Conservation (phyloP, 2,329 filamentous ascomycete genomes). For the Diaporthe sp. region DNA sequence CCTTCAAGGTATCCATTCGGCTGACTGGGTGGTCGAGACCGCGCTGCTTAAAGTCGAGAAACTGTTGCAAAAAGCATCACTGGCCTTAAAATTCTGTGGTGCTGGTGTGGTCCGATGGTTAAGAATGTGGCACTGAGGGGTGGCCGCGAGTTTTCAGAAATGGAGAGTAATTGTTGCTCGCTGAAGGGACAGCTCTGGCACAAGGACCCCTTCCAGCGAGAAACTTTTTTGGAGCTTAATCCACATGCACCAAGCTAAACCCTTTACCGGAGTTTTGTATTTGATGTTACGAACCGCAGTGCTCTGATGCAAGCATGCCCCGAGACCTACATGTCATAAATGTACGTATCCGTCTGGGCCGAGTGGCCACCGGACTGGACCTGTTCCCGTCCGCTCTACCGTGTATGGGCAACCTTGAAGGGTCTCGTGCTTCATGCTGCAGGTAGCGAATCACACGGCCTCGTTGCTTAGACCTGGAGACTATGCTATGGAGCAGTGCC, state of each 20-base stretch:
- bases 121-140: background rate
- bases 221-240: background rate
- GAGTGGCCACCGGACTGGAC: background rate
- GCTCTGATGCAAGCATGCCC: background rate
- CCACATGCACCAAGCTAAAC: background rate
- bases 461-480: background rate
- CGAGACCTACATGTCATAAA: background rate
- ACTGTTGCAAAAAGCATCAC: background rate
- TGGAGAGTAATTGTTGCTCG: background rate
- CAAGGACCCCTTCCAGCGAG: background rate
- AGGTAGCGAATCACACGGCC: background rate
- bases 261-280: background rate
- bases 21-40: background rate
- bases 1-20: background rate
- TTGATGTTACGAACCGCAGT: background rate
- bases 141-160: background rate
- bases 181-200: background rate
- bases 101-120: background rate
- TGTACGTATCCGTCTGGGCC: background rate
- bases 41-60: background rate
- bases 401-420: background rate
- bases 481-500: conserved; percentile 6
- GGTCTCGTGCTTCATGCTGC: background rate
- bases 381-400: background rate
- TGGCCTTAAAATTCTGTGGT: background rate